Base-by-base conservation (phyloP, 345 rosid genomes). In the Eucalyptus marginata region DNA sequence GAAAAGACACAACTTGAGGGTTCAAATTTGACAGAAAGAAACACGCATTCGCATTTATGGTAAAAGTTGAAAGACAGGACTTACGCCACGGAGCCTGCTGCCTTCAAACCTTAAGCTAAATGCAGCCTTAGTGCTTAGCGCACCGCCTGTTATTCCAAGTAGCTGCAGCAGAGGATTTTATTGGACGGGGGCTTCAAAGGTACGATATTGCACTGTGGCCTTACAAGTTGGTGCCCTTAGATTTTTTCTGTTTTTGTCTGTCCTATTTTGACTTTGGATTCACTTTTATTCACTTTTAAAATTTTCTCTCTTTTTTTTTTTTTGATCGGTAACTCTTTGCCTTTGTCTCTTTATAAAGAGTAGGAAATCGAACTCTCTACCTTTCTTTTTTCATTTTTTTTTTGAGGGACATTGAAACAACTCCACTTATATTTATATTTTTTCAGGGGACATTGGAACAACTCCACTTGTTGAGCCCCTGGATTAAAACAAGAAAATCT, bases 341-440 rank as follows among this genome's bases (percentile, higher is more conserved):
- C n/a, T n/a, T n/a, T 17, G 0, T 7, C 10, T 7, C 56, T 18
- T 52, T 52, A 18, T 4, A 50, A 50, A 50, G 46, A 3, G 36
- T 4, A 36, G 36, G 36, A 36, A 36, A 36, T 36, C 36, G 36
- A 50, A 50, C 15, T 15, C 1, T 15, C 52, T 18, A 50, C 18
- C 0, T n/a, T n/a, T 50, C 20, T 1, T 3, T 6, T 7, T 6
- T 3, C 7, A 5, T n/a, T 49, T 13, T 51, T 6, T 15, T 3
- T 13, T 50, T 3, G 3, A 36, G 36, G 36, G 36, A 36, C 36
- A 36, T 36, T 36, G 36, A 36, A 36, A 36, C 36, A 36, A 36
- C 36, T 36, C 36, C 36, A 36, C 36, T 36, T 36, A 36, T 36
- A 36, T 36, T 36, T 36, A 36, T 36, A 36, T n/a, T 36, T 36